Percentiles rank a stretch among this genome's conserved stretches.
These are phyloP conservation scores for Articulospora tetracladia DNA, from an alignment of 495 filamentous ascomycete genomes.

Conservation along the genomic window DNA sequence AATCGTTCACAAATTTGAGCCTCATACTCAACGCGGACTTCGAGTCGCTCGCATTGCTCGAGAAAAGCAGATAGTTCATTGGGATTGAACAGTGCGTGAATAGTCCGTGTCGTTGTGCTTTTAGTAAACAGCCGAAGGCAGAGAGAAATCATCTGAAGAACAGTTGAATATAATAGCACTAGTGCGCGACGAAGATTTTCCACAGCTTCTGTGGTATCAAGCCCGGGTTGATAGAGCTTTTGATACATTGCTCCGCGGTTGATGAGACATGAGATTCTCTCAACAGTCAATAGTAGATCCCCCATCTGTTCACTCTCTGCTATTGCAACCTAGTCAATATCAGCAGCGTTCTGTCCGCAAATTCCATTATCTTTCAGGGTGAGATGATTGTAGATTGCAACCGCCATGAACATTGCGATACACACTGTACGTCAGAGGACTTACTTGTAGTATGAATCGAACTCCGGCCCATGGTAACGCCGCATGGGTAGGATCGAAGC, in stretches of 20 bases:
- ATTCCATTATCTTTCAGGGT: too few species aligned
- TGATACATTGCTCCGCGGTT: not conserved
- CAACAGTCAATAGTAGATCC: not conserved
- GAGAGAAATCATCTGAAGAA: not conserved
- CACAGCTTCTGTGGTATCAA: not conserved
- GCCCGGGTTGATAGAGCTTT: not conserved
- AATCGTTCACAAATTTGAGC: not conserved
- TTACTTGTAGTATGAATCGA: slow-evolving; percentile 19
- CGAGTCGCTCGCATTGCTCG: not conserved
- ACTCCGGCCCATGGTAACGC: slow-evolving; percentile 32
- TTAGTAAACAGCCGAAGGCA: not conserved
- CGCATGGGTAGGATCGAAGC: slow-evolving; percentile 30
- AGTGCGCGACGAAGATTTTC: not conserved
- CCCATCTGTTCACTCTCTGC: not conserved
- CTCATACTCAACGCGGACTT: not conserved
- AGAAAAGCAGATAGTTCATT: not conserved
- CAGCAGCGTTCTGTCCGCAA: too few species aligned
- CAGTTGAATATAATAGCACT: not conserved
- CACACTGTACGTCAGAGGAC: too few species aligned
- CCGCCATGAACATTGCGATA: too few species aligned
- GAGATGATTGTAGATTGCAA: too few species aligned
- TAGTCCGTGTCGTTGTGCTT: not conserved
- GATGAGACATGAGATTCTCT: not conserved
- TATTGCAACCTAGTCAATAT: not conserved
- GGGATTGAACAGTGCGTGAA: not conserved